Base-by-base conservation (phyloP, 2,329 filamentous ascomycete species). In the Thelonectria blattea region DNA sequence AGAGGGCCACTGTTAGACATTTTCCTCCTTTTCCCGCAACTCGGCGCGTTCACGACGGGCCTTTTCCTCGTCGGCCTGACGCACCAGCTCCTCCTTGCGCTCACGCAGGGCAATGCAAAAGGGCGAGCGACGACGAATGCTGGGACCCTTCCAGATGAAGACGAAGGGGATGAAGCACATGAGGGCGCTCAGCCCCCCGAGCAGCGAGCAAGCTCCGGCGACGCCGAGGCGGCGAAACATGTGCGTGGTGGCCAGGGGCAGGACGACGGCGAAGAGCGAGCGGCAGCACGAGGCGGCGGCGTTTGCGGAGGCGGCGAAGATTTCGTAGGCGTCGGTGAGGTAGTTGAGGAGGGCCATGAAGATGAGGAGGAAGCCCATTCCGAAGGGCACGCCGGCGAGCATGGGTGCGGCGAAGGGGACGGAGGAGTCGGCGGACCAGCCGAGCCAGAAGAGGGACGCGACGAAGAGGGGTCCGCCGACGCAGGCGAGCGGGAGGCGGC, bases 261-360 rank as follows among this genome's bases (percentile, higher is more conserved):
- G 77, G 1, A 88, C 75, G 1, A 97, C 93, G 46, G 93, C 92
- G 1, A 94, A 96, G 74, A 98, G 92, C 90, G 95, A 95, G 56
- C 95, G 93, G 1, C 91, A 97, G 78, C 78, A 96, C 57, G 95
- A 98, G 78, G 79, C 96, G 53, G 81, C 90, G 71, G 95, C 94
- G 46, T 84, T 98, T 71, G 91, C 93, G 20, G 89, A 88, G 71
- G 88, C 88, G 49, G 87, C 85, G 67, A 85, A 90, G 47, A 87
- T 81, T 64, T 86, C 83, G 73, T 90, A 90, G n/a, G 87, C 86
- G 66, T 90, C 88, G 32, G 84, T 86, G 14, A 89, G 78, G 67
- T 89, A 89, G 65, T 88, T 88, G 18, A 89, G 75, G 24, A 88
- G 77, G 0, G 85, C 83, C 73, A 88, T 87, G 71, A 90, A 89